Evolutionary conservation across 2,329 filamentous ascomycete genomes (phyloP), one percentile per base, ranked within the genome.

Genomic region (Phoma sp.): DNA sequence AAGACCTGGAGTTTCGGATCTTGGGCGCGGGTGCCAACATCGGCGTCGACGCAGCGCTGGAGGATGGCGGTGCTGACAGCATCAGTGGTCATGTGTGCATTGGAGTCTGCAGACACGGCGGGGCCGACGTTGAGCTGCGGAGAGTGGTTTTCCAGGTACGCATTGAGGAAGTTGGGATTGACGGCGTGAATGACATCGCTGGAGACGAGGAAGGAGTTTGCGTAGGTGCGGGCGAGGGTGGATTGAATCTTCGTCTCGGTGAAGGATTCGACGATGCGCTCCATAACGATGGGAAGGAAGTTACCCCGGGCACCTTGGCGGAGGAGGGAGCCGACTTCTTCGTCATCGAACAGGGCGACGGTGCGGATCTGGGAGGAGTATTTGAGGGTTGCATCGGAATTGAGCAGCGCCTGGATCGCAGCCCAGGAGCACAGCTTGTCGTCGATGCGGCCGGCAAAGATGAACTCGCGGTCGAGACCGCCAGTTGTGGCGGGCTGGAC

Each of bases 351-450:
- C 66, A 97, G 87, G n/a, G 89, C 92, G 32, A 95, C 90, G 50
- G 97, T 82, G 77, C 96, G 96, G 75, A 98, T 86, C 48, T 88
- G 84, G n/a, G 87, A 83, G 56, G 88, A 83, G 8, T 79, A 73
- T 1, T 83, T 78, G 37, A 70, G 62, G 75, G 80, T 75, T 1
- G 79, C 71, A 8, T 82, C 68, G 18, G 75, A 86, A 44, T 88
- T 86, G 25, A 97, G 81, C 0, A 99, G 86, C 3, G 86, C 93
- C 74, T 93, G 87, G 47, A 97, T 82, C 7, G 95, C 93, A 7
- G 92, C 86, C 87, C 91, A 98, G 29, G 90, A 96, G 82, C 95
- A 98, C 41, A 99, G 87, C 80, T 97, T 98, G 79, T 99, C 95
- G 72, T 99, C 95, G 63, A 98, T 95, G 48, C 95, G 89, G 54